A percentile compares a stretch with the other conserved stretches of the same genome.
phyloP scores from a whole-genome alignment of 2,329 filamentous ascomycete genomes.

The Ceratocystis colombiana region DNA sequence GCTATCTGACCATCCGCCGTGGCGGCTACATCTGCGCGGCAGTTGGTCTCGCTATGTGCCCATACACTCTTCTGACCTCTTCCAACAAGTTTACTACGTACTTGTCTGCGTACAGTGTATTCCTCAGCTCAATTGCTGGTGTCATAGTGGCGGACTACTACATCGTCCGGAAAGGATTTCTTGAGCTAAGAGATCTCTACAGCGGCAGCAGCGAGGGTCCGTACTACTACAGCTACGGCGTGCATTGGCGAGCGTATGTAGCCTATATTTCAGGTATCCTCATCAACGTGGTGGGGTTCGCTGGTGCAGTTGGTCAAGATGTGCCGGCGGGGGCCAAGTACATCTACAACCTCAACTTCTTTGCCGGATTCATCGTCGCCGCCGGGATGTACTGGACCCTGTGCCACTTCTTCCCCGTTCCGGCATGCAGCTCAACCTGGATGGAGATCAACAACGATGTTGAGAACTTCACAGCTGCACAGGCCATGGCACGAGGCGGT shows the following conservation, averaged over 20 bases:
- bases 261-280: conserved; percentile 76
- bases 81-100: conserved; percentile 85
- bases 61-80: conserved; percentile 64
- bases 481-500: conserved; percentile 31
- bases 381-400: conserved; percentile 57
- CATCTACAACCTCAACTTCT: conserved; percentile 87
- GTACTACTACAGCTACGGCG: conserved; percentile 64
- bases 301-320: conserved; percentile 58
- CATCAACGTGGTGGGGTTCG: conserved; percentile 87
- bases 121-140: conserved; percentile 87
- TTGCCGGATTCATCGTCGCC: conserved; percentile 68
- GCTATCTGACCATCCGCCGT: conserved; percentile 73
- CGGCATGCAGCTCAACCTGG: conserved; percentile 65
- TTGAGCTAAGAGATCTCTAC: conserved; percentile 71
- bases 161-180: conserved; percentile 68
- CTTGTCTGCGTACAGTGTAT: conserved; percentile 83
- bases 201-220: conserved; percentile 54
- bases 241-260: conserved; percentile 74
- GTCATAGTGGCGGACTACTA: conserved; percentile 88
- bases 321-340: conserved; percentile 74
- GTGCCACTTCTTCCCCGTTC: conserved; percentile 59
- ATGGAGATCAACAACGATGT: conserved; percentile 61
- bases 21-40: conserved; percentile 76
- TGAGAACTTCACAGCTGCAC: conserved; percentile 43
- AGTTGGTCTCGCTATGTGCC: conserved; percentile 76